Base-by-base conservation (phyloP, 164 flowering plant species). In the Magnolia sinica region DNA sequence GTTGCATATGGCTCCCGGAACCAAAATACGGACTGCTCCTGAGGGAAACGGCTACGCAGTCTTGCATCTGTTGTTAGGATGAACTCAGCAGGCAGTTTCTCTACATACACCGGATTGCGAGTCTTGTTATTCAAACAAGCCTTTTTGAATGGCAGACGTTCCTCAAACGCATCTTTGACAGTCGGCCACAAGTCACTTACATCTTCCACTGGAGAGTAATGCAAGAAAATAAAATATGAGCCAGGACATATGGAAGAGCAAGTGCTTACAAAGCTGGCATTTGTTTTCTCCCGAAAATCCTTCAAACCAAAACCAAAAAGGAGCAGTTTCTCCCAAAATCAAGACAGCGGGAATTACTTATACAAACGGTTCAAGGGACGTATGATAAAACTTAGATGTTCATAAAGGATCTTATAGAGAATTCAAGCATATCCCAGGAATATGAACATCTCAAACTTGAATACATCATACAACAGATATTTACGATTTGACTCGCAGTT, bases 1-100 rank as follows among this genome's bases (percentile, higher is more conserved):
- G 98, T 92, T 52, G 98, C 97, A 85, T 96, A 94, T 71, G 99
- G 98, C 79, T 96, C 98, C 79, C 99, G 89, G 77, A 96, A 96
- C 97, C 98, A 96, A 82, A 96, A 96, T 49, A 94, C 55, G 22
- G 85, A 88, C 77, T 90, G 97, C 77, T 96, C 99, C 78, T 89
- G 98, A 1, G 98, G 98, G 77, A 87, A 94, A 66, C 98, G 91
- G 81, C 98, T 94, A 37, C 98, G 96, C 19, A 96, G 89, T 78
- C 99, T 88, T 6, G 94, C 74, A 84, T 94, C 99, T 58, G 98
- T 92, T 1, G 99, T 96, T 79, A 94, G 82, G 77, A 96, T 96
- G 82, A 86, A 94, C 71, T 94, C 98, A 29, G 92, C 97, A 29
- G 93, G 88, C 75, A 96, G 80, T 49, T 88, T 87, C 70, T 94